A percentile compares a stretch with the other conserved stretches of the same genome.
Conservation (phyloP, 352 stramenopile genomes). For the Phytophthora tentaculata region DNA sequence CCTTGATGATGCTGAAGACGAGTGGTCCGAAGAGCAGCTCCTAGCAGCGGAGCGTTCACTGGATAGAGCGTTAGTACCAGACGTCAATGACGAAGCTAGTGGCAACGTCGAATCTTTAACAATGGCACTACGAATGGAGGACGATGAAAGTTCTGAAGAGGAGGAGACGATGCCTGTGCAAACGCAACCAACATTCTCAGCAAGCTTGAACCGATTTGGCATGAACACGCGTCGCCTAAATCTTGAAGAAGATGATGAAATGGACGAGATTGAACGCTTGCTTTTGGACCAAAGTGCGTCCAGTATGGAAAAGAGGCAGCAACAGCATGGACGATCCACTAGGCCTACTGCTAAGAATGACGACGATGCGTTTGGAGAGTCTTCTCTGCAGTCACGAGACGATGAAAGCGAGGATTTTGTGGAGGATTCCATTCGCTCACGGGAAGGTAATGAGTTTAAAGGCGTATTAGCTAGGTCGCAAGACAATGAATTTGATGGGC, state of each 20-base stretch:
- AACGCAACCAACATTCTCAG: constrained; percentile 4
- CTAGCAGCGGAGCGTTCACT: background rate
- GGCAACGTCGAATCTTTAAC: too few relatives aligned
- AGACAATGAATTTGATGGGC: constrained; percentile 5
- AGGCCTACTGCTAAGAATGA: constrained; percentile 9
- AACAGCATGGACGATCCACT: background rate
- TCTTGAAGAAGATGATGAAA: constrained; percentile 40
- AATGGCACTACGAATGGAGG: constrained; percentile 18
- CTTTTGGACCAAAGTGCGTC: constrained; percentile 29
- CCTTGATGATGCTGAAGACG: constrained; percentile 16
- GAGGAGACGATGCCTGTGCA: constrained; percentile 30
- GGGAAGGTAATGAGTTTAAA: constrained; percentile 3
- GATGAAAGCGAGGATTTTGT: constrained; percentile 16
- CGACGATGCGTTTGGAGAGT: constrained; percentile 20
- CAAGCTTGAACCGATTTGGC: constrained; percentile 20
- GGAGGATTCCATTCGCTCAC: constrained; percentile 7
- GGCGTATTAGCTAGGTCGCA: background rate
- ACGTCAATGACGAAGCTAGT: constrained; percentile 2
- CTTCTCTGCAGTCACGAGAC: constrained; percentile 12
- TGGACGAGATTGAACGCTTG: constrained; percentile 38
- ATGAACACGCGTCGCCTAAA: constrained; percentile 12
- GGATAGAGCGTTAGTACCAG: background rate
- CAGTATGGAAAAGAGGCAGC: constrained; percentile 1
- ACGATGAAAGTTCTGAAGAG: constrained; percentile 31
- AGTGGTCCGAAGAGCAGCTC: constrained; percentile 30